Evolutionary conservation across 1,284 basidiomycete species (phyloP).

Genomic region (Marasmius fiardii): DNA sequence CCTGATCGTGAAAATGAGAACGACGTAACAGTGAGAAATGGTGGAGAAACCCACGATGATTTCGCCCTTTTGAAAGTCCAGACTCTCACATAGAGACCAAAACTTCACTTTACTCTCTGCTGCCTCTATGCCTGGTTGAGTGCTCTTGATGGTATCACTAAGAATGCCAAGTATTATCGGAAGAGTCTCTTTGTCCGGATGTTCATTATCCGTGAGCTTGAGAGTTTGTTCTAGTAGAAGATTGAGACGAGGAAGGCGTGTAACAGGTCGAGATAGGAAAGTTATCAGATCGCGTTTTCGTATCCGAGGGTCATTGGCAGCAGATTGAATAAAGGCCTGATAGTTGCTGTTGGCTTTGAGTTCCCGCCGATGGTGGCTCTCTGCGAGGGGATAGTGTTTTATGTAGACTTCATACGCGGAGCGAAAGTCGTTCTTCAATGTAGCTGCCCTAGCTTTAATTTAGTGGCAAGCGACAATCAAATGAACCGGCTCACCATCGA

Average conservation of each 20-base stretch:
- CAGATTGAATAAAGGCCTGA: constrained; percentile 59
- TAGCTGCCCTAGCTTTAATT: constrained; percentile 33
- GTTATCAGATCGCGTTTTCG: constrained; percentile 77
- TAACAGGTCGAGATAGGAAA: constrained; percentile 79
- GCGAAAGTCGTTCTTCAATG: constrained; percentile 46
- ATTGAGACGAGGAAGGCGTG: constrained; percentile 73
- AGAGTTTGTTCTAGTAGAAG: constrained; percentile 69
- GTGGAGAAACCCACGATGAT: constrained; percentile 54
- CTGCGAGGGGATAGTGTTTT: constrained; percentile 80
- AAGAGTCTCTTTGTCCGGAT: constrained; percentile 66
- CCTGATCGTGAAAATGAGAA: constrained; percentile 37
- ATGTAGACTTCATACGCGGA: constrained; percentile 73
- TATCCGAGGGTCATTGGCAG: constrained; percentile 62
- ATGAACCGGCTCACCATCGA: constrained; percentile 50
- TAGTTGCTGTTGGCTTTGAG: constrained; percentile 63
- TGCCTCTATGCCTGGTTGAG: constrained; percentile 80
- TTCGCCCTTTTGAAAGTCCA: constrained; percentile 72
- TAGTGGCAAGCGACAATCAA: constrained; percentile 11
- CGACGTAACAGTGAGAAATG: background rate
- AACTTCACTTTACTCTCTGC: constrained; percentile 84
- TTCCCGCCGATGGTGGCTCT: constrained; percentile 74
- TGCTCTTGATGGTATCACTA: constrained; percentile 68
- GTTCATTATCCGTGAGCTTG: constrained; percentile 67
- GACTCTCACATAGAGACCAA: constrained; percentile 71
- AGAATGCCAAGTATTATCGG: constrained; percentile 63